phyloP scores from a whole-genome alignment of 164 flowering plant genomes.

The Paratinospora sagittata region DNA sequence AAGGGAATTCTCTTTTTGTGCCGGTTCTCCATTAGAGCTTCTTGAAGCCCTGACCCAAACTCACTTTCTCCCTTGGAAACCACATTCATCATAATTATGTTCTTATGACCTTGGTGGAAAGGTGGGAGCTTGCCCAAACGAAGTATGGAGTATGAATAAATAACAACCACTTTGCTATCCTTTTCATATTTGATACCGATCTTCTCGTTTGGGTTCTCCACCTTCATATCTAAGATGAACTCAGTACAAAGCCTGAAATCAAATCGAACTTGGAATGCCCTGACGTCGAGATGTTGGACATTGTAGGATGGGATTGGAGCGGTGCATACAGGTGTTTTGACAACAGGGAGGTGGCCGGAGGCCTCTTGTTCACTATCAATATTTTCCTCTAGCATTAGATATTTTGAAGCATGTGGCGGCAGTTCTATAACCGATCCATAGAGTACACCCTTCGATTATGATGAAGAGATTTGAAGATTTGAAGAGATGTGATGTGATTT shows the following conservation, averaged over 20 bases:
- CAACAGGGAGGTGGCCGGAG: conserved; percentile 49
- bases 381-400: conserved; percentile 38
- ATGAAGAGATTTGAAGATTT: background rate
- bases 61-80: conserved; percentile 38
- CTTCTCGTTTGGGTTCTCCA: conserved; percentile 48
- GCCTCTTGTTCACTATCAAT: conserved; percentile 8
- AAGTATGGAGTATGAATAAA: conserved; percentile 26
- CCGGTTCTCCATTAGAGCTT: conserved; percentile 29
- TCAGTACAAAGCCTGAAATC: conserved; percentile 44
- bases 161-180: conserved; percentile 28
- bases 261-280: conserved; percentile 27
- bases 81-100: conserved; percentile 34
- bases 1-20: conserved; percentile 41
- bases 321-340: conserved; percentile 45
- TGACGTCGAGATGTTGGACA: conserved; percentile 30
- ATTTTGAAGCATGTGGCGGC: conserved; percentile 30
- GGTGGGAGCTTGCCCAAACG: conserved; percentile 48
- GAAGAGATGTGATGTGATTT: background rate
- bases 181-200: conserved; percentile 44
- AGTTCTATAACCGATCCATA: conserved; percentile 15
- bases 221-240: conserved; percentile 33
- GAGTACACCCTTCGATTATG: conserved; percentile 13
- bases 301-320: conserved; percentile 37
- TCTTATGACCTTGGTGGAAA: conserved; percentile 44
- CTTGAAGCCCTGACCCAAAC: conserved; percentile 53